Conservation (phyloP, 1,284 basidiomycete genomes). For the Melampsora medusae region DNA sequence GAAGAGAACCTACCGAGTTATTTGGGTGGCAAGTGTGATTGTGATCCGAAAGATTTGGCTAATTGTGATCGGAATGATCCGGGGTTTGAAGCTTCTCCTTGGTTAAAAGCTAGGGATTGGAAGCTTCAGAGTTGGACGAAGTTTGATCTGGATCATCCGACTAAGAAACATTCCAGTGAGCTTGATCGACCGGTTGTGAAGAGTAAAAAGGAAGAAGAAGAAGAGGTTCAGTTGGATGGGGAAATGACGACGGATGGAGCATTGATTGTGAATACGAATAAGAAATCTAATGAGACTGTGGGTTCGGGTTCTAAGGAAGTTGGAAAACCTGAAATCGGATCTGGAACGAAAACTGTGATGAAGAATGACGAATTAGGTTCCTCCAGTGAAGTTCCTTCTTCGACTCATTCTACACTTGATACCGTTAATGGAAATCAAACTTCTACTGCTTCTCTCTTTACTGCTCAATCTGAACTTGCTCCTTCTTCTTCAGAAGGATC, state of each 20-base stretch:
- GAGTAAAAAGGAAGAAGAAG: conserved; percentile 2
- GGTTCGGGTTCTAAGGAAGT: too few species aligned
- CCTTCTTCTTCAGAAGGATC: neutral
- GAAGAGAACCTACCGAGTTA: conserved; percentile 33
- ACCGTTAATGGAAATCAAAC: neutral
- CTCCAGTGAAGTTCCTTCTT: conserved; percentile 5
- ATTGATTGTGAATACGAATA: conserved; percentile 36
- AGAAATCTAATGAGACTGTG: neutral
- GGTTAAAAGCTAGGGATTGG: conserved; percentile 33
- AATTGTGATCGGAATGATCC: conserved; percentile 25
- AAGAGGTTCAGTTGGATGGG: conserved; percentile 11
- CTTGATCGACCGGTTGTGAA: neutral
- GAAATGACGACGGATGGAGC: conserved; percentile 32
- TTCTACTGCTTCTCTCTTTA: neutral
- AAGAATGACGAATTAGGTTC: neutral
- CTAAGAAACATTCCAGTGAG: neutral
- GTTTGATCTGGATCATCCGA: neutral
- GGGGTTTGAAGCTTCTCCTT: conserved; percentile 33
- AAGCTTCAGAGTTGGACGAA: conserved; percentile 30
- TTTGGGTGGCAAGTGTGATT: conserved; percentile 37
- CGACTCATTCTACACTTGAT: neutral
- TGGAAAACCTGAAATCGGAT: too few species aligned
- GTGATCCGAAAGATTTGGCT: conserved; percentile 9
- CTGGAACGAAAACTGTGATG: neutral
- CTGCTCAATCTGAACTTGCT: neutral